phyloP scores from a whole-genome alignment of 2,329 filamentous ascomycete species.

The Claviceps citrina region DNA sequence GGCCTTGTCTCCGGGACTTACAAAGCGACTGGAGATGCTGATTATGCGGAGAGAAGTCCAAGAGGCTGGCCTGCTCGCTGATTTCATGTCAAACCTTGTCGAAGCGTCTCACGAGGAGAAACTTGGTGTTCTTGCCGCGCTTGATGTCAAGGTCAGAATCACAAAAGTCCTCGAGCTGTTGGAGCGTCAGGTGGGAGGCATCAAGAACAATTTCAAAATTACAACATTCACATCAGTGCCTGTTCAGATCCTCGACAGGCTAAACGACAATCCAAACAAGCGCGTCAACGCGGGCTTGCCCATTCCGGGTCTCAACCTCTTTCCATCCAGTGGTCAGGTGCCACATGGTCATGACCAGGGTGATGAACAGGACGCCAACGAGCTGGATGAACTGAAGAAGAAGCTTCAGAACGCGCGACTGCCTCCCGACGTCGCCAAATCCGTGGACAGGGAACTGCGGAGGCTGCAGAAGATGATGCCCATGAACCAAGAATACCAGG shows the following conservation, averaged over 20 bases:
- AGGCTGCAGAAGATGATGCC: conserved; percentile 90
- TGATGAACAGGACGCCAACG: conserved; percentile 71
- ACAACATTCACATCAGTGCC: conserved; percentile 58
- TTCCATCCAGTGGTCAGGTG: conserved; percentile 19
- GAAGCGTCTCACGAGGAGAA: conserved; percentile 85
- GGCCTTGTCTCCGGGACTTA: conserved; percentile 66
- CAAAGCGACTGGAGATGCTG: conserved; percentile 71
- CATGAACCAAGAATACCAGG: conserved; percentile 88
- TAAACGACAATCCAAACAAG: conserved; percentile 24
- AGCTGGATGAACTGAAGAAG: conserved; percentile 82
- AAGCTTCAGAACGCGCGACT: conserved; percentile 69
- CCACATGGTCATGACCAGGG: conserved; percentile 34
- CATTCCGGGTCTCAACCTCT: conserved; percentile 25
- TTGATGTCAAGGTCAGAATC: conserved; percentile 64
- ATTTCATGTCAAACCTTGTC: conserved; percentile 92
- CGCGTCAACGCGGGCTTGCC: conserved; percentile 17
- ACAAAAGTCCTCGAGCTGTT: conserved; percentile 72
- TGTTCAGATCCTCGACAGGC: conserved; percentile 44
- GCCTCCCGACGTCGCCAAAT: conserved; percentile 69
- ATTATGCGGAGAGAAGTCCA: conserved; percentile 68
- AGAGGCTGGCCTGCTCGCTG: conserved; percentile 74
- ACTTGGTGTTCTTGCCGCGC: conserved; percentile 65
- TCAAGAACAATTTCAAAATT: conserved; percentile 79
- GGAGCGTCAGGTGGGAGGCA: conserved; percentile 62
- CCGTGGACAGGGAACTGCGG: conserved; percentile 80